phyloP scores from a whole-genome alignment of 768 basidiomycete genomes.

The Candolleomyces eurysporus region DNA sequence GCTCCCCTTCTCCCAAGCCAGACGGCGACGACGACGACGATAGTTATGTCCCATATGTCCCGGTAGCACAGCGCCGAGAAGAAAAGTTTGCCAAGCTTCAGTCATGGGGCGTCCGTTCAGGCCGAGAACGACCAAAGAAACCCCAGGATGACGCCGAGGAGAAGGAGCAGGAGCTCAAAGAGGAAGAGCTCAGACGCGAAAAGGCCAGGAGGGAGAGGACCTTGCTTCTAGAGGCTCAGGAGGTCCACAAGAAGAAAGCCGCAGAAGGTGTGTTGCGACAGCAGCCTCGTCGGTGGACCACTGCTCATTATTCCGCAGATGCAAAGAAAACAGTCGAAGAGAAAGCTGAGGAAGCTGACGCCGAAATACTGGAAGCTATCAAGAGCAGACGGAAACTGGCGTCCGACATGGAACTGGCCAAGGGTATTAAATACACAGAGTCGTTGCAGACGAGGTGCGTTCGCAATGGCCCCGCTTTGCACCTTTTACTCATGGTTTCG shows the following conservation, averaged over 20 bases:
- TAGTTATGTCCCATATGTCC: constrained; percentile 80
- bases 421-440: constrained; percentile 90
- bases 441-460: constrained; percentile 74
- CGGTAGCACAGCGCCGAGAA: constrained; percentile 81
- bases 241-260: constrained; percentile 83
- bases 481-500: constrained; percentile 5
- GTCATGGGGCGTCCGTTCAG: constrained; percentile 54
- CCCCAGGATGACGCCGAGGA: constrained; percentile 66
- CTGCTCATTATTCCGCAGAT: constrained; percentile 40
- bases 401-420: constrained; percentile 89
- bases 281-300: neutral
- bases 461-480: neutral
- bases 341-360: constrained; percentile 85
- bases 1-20: constrained; percentile 59
- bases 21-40: constrained; percentile 62
- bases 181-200: constrained; percentile 75
- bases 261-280: constrained; percentile 58
- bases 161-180: constrained; percentile 70
- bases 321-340: constrained; percentile 86
- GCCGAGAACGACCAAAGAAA: constrained; percentile 47
- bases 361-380: constrained; percentile 88
- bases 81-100: constrained; percentile 76
- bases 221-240: constrained; percentile 89
- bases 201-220: constrained; percentile 82
- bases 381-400: constrained; percentile 88